Evolutionary conservation across 2,329 filamentous ascomycete genomes (phyloP), one percentile per base, ranked within the genome.

Genomic region (Stagonosporopsis tanaceti): DNA sequence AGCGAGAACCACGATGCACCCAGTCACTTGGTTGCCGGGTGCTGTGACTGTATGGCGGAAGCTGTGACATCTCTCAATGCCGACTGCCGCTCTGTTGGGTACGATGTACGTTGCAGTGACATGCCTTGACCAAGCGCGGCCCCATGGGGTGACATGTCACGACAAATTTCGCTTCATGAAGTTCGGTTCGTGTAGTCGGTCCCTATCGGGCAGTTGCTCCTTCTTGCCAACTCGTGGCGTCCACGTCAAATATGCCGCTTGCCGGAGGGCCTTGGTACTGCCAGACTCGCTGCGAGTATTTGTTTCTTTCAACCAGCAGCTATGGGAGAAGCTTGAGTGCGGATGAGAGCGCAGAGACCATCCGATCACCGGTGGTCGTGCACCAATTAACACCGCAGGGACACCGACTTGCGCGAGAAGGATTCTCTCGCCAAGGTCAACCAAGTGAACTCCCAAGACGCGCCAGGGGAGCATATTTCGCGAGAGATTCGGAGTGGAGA

Each of bases 81-180:
- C 22, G 28, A 30, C 24, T 38, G 45, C 45, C 34, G 39, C 40
- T 39, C 25, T 42, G 20, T 25, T 44, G 39, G 39, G 45, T 30
- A 12, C 30, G 35, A 32, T 15, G 34, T 8, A 45, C 5, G 20
- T 30, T 11, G 6, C 6, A 22, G 24, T 42, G 50, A 44, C 52
- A 54, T 48, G 34, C 27, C 25, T 20, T n/a, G 20, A 17, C 28
- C 42, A 30, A 47, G 12, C 28, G 17, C 15, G 27, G n/a, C 30
- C 32, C 45, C 32, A 15, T 54, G 52, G 52, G 45, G 38, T 54
- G 38, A 48, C 17, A 44, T 44, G 11, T 48, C 39, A 22, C 14
- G 32, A 44, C 27, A 28, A 32, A n/a, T 44, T 15, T 47, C 44
- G 51, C 44, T 47, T 47, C 20, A 9, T 41, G 52, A 20, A 8